Evolutionary conservation across 495 filamentous ascomycete species (phyloP), one percentile per base, ranked within the genome.

Genomic region (Massariosphaeria phaeospora): DNA sequence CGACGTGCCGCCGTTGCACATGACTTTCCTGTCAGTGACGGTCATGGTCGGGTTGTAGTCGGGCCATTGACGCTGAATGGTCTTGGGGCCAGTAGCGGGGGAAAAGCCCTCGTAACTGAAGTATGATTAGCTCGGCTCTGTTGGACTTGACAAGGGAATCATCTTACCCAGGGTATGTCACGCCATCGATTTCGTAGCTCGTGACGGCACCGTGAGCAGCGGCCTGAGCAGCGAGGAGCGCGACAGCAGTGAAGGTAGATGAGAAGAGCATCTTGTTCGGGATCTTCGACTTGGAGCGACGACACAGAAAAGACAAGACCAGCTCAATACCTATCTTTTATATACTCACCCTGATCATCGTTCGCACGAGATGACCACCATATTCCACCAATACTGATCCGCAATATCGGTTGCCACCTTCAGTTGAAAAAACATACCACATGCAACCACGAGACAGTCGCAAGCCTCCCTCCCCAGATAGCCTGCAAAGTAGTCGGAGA

Each of bases 1-100:
- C 1, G 30, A 41, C 6, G 53, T 62, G 21, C 59, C 52, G 36
- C 59, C 59, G 51, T 57, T 62, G 59, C 59, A 62, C 52, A 57
- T 62, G 17, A 62, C 59, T 25, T 62, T 62, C 26, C 34, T 52
- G 42, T 62, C 59, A 13, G 39, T 57, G 27, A 62, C 29, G 27
- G 40, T 38, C 7, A 26, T 56, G 20, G 59, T 62, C 17, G 52
- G 52, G 45, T 62, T 62, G 59, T 62, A 62, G 59, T 62, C 52
- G 30, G 59, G 59, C 59, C 59, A 57, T 57, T 62, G 59, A 11
- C 59, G 38, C 33, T 62, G 59, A 13, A 62, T 62, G 27, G 59
- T 57, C 33, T 62, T 57, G 29, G 59, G 59, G 48, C 40, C 17
- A 20, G 30, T n/a, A 9, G 52, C 12, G 1, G 59, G 59, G 8